Evolutionary conservation across 1,139 yeast species (phyloP).

Genomic region (Saccharomyces uvarum): DNA sequence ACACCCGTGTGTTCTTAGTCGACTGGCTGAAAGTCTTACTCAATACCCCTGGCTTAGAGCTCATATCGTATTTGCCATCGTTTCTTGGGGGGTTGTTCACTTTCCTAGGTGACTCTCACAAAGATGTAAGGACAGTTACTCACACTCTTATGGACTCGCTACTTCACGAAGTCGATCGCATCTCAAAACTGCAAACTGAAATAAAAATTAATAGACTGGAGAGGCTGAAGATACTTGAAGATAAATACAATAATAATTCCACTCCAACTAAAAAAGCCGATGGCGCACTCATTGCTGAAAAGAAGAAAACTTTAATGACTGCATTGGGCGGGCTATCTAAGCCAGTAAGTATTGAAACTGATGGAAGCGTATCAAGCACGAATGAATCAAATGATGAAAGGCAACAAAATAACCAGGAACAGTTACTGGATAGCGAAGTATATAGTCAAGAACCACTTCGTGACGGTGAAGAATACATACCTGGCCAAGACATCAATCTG

Average conservation of each 20-base stretch:
- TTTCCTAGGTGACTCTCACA: slow-evolving; percentile 75
- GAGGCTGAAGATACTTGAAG: slow-evolving; percentile 6
- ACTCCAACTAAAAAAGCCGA: slow-evolving; percentile 22
- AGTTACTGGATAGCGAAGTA: slow-evolving; percentile 8
- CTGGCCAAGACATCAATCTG: slow-evolving; percentile 80
- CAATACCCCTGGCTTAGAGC: slow-evolving; percentile 85
- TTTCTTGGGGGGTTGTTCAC: slow-evolving; percentile 79
- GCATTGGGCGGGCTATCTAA: slow-evolving; percentile 23
- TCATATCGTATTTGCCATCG: slow-evolving; percentile 80
- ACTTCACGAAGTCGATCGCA: slow-evolving; percentile 69
- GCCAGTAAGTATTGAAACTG: slow-evolving; percentile 12
- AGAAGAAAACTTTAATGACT: slow-evolving; percentile 29
- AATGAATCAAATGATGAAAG: slow-evolving; percentile 8
- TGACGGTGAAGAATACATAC: slow-evolving; percentile 55
- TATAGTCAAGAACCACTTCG: slow-evolving; percentile 16
- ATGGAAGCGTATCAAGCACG: slow-evolving; percentile 5
- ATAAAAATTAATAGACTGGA: slow-evolving; percentile 16
- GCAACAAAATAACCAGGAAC: slow-evolving; percentile 7
- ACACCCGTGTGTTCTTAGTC: slow-evolving; percentile 82
- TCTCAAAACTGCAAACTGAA: slow-evolving; percentile 52
- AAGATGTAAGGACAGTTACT: slow-evolving; percentile 83
- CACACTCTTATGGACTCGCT: slow-evolving; percentile 68
- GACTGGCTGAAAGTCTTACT: slow-evolving; percentile 89
- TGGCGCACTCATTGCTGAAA: slow-evolving; percentile 30
- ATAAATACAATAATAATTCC: slow-evolving; percentile 7